These are phyloP conservation scores for Lepidium aucheri DNA, from an alignment of 345 rosid genomes.

Conservation along the genomic window DNA sequence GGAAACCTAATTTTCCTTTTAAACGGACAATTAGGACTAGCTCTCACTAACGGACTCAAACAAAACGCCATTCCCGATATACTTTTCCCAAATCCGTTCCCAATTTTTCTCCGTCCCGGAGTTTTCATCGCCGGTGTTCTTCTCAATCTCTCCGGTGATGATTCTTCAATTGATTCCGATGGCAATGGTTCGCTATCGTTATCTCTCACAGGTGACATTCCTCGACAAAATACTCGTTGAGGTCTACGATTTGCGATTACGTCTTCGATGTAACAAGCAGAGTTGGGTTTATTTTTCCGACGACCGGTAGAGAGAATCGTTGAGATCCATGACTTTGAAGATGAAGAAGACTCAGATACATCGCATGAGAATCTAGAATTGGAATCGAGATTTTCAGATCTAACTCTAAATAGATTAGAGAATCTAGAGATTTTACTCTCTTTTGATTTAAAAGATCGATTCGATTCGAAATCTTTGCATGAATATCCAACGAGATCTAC, in stretches of 20 bases:
- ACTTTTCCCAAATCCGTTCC: constrained; percentile 28
- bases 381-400: constrained; percentile 52
- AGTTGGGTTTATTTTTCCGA: constrained; percentile 33
- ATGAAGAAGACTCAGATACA: constrained; percentile 6
- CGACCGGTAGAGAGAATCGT: constrained; percentile 33
- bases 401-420: constrained; percentile 46
- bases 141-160: constrained; percentile 39
- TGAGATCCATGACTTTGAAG: constrained; percentile 55
- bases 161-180: constrained; percentile 35
- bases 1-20: constrained; percentile 41
- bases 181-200: constrained; percentile 11
- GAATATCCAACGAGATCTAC: constrained; percentile 33
- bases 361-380: constrained; percentile 32
- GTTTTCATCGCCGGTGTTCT: constrained; percentile 25
- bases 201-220: constrained; percentile 79
- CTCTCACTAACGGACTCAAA: constrained; percentile 81
- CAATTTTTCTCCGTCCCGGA: constrained; percentile 27
- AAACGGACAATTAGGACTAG: constrained; percentile 73
- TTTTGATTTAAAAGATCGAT: constrained; percentile 22
- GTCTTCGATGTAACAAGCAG: constrained; percentile 31
- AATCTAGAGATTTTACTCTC: constrained; percentile 33
- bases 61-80: constrained; percentile 66
- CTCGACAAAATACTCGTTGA: constrained; percentile 36
- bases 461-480: constrained; percentile 22
- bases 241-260: constrained; percentile 23